These are phyloP conservation scores for Alternaria postmessia DNA, from an alignment of 2,329 filamentous ascomycete genomes.

Conservation along the genomic window DNA sequence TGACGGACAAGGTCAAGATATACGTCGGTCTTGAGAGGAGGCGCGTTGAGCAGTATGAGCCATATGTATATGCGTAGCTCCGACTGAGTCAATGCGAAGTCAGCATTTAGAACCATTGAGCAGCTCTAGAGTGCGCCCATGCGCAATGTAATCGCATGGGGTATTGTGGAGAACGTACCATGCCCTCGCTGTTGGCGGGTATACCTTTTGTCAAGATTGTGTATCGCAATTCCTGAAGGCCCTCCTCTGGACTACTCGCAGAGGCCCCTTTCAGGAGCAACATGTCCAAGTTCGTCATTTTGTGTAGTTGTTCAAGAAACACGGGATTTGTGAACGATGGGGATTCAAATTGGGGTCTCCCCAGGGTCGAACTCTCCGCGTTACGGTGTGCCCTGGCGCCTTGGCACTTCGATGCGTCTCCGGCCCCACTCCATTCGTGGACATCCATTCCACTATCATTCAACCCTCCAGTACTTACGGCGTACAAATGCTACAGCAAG, in stretches of 20 bases:
- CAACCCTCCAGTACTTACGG: background rate
- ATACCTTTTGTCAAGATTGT: slow-evolving; percentile 79
- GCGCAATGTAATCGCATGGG: slow-evolving; percentile 6
- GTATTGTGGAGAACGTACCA: slow-evolving; percentile 61
- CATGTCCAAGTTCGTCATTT: slow-evolving; percentile 67
- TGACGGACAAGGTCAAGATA: slow-evolving; percentile 92
- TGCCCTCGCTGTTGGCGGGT: slow-evolving; percentile 80
- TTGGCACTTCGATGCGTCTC: slow-evolving; percentile 2
- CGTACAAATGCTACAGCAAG: background rate
- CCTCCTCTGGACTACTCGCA: slow-evolving; percentile 71
- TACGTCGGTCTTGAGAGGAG: slow-evolving; percentile 82
- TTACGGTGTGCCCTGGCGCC: slow-evolving; percentile 4
- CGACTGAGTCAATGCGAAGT: slow-evolving; percentile 65
- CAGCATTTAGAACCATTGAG: background rate
- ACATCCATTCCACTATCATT: background rate
- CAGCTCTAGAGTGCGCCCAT: background rate
- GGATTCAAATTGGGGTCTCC: slow-evolving; percentile 9
- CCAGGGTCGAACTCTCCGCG: background rate
- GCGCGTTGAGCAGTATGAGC: slow-evolving; percentile 90
- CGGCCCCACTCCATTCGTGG: background rate
- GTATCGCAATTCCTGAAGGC: slow-evolving; percentile 74
- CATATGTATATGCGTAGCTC: slow-evolving; percentile 93
- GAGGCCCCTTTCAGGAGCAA: slow-evolving; percentile 83
- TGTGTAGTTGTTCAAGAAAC: slow-evolving; percentile 18
- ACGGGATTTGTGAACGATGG: slow-evolving; percentile 8